These are phyloP conservation scores for Anthracocystis panici-leucophaei DNA, from an alignment of 1,284 basidiomycete species.

Conservation along the genomic window DNA sequence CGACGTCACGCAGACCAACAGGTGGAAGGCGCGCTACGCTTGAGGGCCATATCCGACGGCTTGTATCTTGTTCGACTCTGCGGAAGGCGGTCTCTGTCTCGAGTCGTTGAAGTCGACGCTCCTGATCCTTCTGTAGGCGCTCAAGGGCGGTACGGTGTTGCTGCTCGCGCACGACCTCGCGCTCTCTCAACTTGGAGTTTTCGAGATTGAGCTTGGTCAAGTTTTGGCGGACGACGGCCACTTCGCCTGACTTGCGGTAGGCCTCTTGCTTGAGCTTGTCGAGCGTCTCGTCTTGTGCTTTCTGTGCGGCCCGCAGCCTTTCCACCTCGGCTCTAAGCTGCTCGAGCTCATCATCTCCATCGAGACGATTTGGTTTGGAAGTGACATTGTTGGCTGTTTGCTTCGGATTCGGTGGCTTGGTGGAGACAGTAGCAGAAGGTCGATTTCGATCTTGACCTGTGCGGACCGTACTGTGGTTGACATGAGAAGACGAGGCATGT, in stretches of 20 bases:
- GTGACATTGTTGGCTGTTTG: neutral
- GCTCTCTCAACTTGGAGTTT: slow-evolving; percentile 49
- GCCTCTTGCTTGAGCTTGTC: slow-evolving; percentile 42
- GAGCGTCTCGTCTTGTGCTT: slow-evolving; percentile 48
- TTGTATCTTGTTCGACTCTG: slow-evolving; percentile 61
- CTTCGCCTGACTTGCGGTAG: slow-evolving; percentile 57
- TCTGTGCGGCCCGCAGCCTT: slow-evolving; percentile 36
- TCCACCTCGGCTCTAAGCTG: slow-evolving; percentile 40
- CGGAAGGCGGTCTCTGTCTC: slow-evolving; percentile 59
- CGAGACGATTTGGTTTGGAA: neutral
- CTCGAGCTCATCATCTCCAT: slow-evolving; percentile 21
- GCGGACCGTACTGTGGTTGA: neutral
- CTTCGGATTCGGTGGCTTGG: slow-evolving; percentile 21
- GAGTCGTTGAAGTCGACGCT: slow-evolving; percentile 49
- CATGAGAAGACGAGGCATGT: neutral
- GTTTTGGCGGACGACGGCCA: slow-evolving; percentile 58
- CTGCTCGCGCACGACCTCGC: slow-evolving; percentile 44
- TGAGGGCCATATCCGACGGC: slow-evolving; percentile 57
- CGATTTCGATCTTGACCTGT: neutral
- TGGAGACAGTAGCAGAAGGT: neutral
- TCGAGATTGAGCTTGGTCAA: slow-evolving; percentile 53
- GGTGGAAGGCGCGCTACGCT: slow-evolving; percentile 49
- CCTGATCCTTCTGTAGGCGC: slow-evolving; percentile 50
- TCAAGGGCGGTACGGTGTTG: slow-evolving; percentile 51
- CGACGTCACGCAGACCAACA: slow-evolving; percentile 23